Evolutionary conservation across 202 grass and related monocot species (phyloP).

Genomic region (Schoenoplectus tabernaemontani): DNA sequence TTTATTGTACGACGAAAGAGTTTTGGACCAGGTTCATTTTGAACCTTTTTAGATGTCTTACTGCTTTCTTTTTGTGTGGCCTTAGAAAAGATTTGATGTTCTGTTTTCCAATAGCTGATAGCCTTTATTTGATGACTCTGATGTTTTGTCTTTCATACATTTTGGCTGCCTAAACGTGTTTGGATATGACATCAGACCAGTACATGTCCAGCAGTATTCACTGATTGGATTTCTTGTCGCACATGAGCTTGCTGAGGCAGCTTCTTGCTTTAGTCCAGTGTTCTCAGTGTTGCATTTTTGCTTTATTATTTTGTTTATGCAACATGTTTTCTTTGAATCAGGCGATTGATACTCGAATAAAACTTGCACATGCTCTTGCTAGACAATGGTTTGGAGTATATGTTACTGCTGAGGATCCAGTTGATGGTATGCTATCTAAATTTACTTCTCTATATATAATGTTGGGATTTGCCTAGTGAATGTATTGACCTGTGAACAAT

Average conservation of each 20-base stretch:
- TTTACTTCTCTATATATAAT: slow-evolving; percentile 25
- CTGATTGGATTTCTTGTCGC: too few species aligned
- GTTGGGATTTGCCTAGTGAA: slow-evolving; percentile 6
- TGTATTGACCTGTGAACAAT: slow-evolving; percentile 26
- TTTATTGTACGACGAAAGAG: slow-evolving; percentile 76
- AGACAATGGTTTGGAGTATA: slow-evolving; percentile 98
- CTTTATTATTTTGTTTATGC: slow-evolving; percentile 4
- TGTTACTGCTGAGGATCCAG: slow-evolving; percentile 73
- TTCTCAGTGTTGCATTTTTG: background rate
- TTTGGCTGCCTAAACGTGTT: background rate
- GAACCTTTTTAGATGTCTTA: background rate
- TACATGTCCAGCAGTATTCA: background rate
- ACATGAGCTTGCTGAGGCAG: too few species aligned
- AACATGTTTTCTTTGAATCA: slow-evolving; percentile 36
- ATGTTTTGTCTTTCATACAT: background rate
- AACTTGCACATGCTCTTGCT: slow-evolving; percentile 79
- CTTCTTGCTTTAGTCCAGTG: background rate
- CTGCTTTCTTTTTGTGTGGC: background rate
- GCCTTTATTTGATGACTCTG: background rate
- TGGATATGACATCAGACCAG: background rate
- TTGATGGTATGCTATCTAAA: slow-evolving; percentile 51
- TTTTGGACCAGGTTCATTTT: slow-evolving; percentile 73
- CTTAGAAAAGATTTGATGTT: background rate
- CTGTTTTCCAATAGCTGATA: background rate
- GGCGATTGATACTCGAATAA: slow-evolving; percentile 91